Evolutionary conservation across 2,329 filamentous ascomycete genomes (phyloP), one percentile per base, ranked within the genome.

Genomic region (Colletotrichum musae): DNA sequence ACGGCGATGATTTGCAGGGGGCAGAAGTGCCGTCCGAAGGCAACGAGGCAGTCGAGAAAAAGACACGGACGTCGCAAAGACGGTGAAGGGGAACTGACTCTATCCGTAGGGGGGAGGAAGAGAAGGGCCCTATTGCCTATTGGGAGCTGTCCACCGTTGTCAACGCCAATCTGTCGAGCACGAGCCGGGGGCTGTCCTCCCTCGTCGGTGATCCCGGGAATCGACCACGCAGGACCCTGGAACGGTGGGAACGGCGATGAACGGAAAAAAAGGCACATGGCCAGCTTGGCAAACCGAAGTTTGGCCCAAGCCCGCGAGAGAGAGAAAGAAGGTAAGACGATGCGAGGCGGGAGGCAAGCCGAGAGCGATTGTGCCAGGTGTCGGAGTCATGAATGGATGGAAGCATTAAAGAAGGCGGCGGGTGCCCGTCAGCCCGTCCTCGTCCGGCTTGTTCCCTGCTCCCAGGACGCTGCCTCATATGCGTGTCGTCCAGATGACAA

Each of bases 341-440:
- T 61, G 62, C 62, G 43, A 45, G 24, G 39, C 36, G 47, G 45
- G 26, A 53, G 54, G 61, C 61, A 69, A 60, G 26, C 43, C 43
- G 56, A 56, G 57, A 5, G 13, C 51, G 36, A 59, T 70, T 43
- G 28, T 54, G 45, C 51, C 43, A 70, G 51, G 54, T 59, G 50
- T 56, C 56, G 52, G 43, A 69, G 62, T 61, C 50, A 61, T 66
- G 56, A 26, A 39, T 58, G 56, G 43, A 70, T 67, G 62, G 58
- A 70, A 64, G 58, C 58, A 59, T 64, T 53, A 58, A 68, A 59
- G 64, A 70, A 68, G 52, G 32, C 53, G 48, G 64, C 57, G 47
- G 51, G 16, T 48, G 43, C 36, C 60, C 47, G 54, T 54, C 53
- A 39, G 21, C 59, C 28, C 26, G n/a, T 36, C 51, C 51, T 43